These are phyloP conservation scores for Rhodotorula glutinis DNA, from an alignment of 1,284 basidiomycete species.

Conservation along the genomic window DNA sequence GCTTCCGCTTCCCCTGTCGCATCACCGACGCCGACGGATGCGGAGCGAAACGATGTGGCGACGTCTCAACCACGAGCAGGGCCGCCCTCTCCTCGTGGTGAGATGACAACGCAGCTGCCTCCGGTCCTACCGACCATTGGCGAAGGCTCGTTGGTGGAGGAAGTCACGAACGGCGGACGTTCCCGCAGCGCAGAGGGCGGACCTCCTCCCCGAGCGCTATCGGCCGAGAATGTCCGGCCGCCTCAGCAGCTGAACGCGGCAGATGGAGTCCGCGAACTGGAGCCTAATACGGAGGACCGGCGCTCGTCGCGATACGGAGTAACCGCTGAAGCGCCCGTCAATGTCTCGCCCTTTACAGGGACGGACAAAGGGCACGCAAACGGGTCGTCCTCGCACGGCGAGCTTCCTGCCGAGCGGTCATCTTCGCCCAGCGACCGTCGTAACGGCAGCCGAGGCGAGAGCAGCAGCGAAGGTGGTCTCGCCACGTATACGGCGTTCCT, in stretches of 20 bases:
- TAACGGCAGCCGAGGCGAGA: not conserved
- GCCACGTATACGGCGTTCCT: conserved; percentile 17
- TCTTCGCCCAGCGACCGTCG: not conserved
- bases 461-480: conserved; percentile 6
- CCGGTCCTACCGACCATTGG: conserved; percentile 32
- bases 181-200: no score
- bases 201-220: no score
- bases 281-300: not conserved
- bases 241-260: no score
- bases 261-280: no score
- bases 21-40: not conserved
- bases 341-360: not conserved
- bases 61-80: not conserved
- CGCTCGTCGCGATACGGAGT: conserved; percentile 6
- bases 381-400: not conserved
- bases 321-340: not conserved
- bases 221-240: no score
- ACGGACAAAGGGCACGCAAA: no score
- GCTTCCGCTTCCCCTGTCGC: no score
- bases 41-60: not conserved
- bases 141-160: conserved; percentile 15
- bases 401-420: not conserved
- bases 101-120: conserved; percentile 11
- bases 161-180: not conserved
- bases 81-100: not conserved